Base-by-base conservation (phyloP, 2,329 filamentous ascomycete species). In the Peltaster fructicola region DNA sequence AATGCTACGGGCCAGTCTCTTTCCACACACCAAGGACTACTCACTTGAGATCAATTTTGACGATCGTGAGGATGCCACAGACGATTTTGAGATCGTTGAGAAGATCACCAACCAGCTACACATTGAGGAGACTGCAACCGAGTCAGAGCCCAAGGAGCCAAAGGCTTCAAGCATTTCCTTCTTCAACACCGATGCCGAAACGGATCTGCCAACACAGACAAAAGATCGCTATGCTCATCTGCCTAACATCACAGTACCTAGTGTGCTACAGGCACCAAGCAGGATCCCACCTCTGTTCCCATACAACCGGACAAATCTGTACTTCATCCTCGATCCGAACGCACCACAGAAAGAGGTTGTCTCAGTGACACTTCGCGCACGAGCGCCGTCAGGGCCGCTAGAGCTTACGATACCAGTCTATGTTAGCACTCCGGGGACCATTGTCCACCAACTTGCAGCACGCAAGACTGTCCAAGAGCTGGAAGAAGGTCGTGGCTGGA, bases 1-100 rank as follows among this genome's bases (percentile, higher is more conserved):
- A 3, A 81, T 82, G 75, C 54, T 82, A 29, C 78, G 76, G 41
- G 74, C 65, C 0, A 68, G 73, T 0, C 47, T 81, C 11, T 68
- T 64, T 2, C 71, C 73, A 0, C 73, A 79, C 33, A 55, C 77
- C 21, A 60, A 51, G 9, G 63, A 78, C 39, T 77, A 72, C 39
- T 59, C 54, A 0, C 50, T 80, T 2, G 67, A 74, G 38, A 50
- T 79, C 31, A 63, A 68, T 26, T 78, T 75, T 35, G 14, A 40
- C 6, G 43, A 37, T 14, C 40, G 41, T n/a, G 14, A 33, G 6
- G 41, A 51, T 3, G 41, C 52, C 3, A 43, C 49, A 6, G 62
- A 68, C 8, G 68, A 68, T 10, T 75, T 69, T 30, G 72, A 76
- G 41, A 43, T 75, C 3, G 48, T 79, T 6, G 65, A 76, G 26